Conservation (phyloP, 2,329 filamentous ascomycete genomes). For the Sclerotinia minor region DNA sequence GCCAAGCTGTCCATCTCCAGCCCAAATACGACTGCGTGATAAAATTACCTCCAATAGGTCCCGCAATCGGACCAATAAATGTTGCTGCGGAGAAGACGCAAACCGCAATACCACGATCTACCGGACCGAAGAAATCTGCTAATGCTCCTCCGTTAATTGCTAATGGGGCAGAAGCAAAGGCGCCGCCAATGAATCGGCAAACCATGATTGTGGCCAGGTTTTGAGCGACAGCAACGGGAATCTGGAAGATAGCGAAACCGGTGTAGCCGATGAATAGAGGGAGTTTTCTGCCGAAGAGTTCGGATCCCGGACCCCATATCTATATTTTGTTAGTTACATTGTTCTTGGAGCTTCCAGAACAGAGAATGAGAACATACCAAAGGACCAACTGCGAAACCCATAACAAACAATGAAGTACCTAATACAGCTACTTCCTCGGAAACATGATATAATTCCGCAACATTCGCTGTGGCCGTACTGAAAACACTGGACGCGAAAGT, state of each 20-base stretch:
- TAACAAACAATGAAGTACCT: slow-evolving; percentile 65
- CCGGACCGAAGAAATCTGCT: slow-evolving; percentile 62
- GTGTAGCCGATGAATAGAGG: slow-evolving; percentile 52
- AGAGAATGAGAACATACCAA: slow-evolving; percentile 46
- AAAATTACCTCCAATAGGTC: slow-evolving; percentile 45
- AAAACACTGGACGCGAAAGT: slow-evolving; percentile 41
- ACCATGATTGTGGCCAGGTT: slow-evolving; percentile 56
- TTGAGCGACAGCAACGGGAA: slow-evolving; percentile 54
- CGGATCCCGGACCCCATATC: slow-evolving; percentile 48
- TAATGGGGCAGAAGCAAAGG: slow-evolving; percentile 53
- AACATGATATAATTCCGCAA: slow-evolving; percentile 32
- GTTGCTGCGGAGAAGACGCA: slow-evolving; percentile 57
- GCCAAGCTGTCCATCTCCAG: slow-evolving; percentile 59
- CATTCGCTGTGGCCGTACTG: slow-evolving; percentile 33
- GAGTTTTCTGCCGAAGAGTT: slow-evolving; percentile 50
- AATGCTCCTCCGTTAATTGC: slow-evolving; percentile 58
- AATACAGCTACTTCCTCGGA: slow-evolving; percentile 55
- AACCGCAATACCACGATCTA: slow-evolving; percentile 63
- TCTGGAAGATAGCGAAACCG: slow-evolving; percentile 54
- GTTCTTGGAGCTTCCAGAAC: background rate
- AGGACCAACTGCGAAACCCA: slow-evolving; percentile 71
- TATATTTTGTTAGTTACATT: slow-evolving; percentile 5
- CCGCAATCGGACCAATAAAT: slow-evolving; percentile 44
- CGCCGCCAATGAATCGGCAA: slow-evolving; percentile 54
- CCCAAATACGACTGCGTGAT: slow-evolving; percentile 50